Evolutionary conservation across 768 basidiomycete genomes (phyloP), one percentile per base, ranked within the genome.

Genomic region (Lyophyllum semitale): DNA sequence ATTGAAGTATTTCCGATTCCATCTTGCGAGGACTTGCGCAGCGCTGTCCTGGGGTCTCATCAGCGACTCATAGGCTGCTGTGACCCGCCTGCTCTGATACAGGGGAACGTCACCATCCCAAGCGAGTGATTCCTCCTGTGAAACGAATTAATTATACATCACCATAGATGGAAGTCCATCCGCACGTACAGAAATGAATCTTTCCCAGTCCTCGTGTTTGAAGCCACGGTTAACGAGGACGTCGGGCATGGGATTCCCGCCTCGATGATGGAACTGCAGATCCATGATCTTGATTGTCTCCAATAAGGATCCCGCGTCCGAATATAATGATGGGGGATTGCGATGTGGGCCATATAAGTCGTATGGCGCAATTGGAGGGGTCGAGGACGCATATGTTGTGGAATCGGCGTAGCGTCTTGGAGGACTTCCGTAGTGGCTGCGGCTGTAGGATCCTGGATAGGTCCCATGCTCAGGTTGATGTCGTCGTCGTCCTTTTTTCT

Each of bases 41-140:
- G 63, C 65, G 3, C 23, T 37, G 22, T 68, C 68, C 45, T 70
- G 68, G 18, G 68, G 68, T 41, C 63, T 50, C 26, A 44, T 20
- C 3, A n/a, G 35, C 18, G 26, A 12, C n/a, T 20, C 30, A 8
- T 17, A 17, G 23, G 5, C 43, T 18, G 32, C 27, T 32, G 11
- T 1, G 13, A 44, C 3, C 15, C 9, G 43, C 15, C 23, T 5
- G 23, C 43, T 27, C n/a, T 27, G 25, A 23, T 3, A 27, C 25
- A 26, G 43, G 25, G 43, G 43, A 26, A 27, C 25, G 13, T 26
- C 25, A 4, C 49, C 48, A 18, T 62, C 59, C 65, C 65, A 68
- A 37, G 57, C 60, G 22, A 30, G 20, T 1, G 44, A 46, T 7
- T 50, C 55, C 27, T 66, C 65, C 67, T 68, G 33, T n/a, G 51